Conservation (phyloP, 2,329 filamentous ascomycete species). For the Diaporthe eres region DNA sequence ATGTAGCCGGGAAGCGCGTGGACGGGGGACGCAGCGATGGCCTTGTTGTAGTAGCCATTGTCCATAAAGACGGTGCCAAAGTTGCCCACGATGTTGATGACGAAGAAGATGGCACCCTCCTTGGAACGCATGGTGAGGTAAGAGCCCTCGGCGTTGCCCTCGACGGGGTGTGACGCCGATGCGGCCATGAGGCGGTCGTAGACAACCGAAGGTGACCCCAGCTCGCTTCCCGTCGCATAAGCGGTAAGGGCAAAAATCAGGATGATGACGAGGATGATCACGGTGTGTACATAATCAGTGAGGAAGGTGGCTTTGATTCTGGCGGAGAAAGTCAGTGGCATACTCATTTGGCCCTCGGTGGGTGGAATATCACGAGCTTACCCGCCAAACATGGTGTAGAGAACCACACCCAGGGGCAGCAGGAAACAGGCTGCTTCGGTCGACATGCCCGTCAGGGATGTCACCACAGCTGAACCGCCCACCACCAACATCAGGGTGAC, state of each 20-base stretch:
- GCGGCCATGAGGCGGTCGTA: constrained; percentile 84
- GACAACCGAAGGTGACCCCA: constrained; percentile 83
- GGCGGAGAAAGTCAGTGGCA: background rate
- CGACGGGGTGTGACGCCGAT: constrained; percentile 78
- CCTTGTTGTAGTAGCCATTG: constrained; percentile 89
- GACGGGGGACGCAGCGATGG: constrained; percentile 88
- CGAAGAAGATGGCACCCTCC: constrained; percentile 89
- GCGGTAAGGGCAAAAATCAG: constrained; percentile 87
- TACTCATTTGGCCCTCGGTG: background rate
- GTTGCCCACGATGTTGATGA: constrained; percentile 89
- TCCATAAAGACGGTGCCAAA: constrained; percentile 87
- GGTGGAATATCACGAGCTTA: constrained; percentile 49
- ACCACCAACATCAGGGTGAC: constrained; percentile 92
- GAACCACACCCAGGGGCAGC: constrained; percentile 82
- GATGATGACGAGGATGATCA: constrained; percentile 88
- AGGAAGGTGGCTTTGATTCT: constrained; percentile 85
- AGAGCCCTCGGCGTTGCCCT: constrained; percentile 83
- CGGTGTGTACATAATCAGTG: constrained; percentile 89
- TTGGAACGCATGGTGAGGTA: constrained; percentile 89
- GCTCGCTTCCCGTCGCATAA: constrained; percentile 79
- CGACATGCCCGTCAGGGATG: constrained; percentile 78
- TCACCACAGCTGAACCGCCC: constrained; percentile 82
- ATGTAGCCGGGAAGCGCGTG: constrained; percentile 92
- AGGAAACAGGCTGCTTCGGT: constrained; percentile 88
- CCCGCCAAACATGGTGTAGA: constrained; percentile 83